These are phyloP conservation scores for Plasmodium ovale DNA, from an alignment of 169 alveolate genomes.

Conservation along the genomic window DNA sequence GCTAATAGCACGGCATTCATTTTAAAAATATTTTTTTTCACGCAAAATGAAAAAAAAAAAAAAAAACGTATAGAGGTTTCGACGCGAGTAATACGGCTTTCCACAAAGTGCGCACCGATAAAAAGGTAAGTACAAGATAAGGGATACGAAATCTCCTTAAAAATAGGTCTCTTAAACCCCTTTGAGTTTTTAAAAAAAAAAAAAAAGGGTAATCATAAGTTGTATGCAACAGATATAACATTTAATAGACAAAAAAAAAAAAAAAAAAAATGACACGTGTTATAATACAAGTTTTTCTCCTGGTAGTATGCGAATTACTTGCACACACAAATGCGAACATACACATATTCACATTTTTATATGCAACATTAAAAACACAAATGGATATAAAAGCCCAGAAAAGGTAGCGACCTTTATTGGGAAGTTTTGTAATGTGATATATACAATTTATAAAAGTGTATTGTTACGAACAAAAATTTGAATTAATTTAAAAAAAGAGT, in stretches of 20 bases:
- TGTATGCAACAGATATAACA: background rate
- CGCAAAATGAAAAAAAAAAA: too few relatives aligned
- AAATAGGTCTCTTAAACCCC: background rate
- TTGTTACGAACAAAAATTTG: background rate
- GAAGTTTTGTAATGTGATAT: background rate
- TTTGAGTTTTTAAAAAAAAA: background rate
- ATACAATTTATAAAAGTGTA: background rate
- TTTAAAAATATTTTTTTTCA: too few relatives aligned
- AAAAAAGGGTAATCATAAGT: background rate
- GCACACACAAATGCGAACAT: background rate
- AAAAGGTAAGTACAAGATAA: background rate
- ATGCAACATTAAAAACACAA: background rate
- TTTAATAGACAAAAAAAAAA: background rate
- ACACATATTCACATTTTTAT: background rate
- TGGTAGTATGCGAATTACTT: background rate
- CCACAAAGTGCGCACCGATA: too few relatives aligned
- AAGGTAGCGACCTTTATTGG: background rate
- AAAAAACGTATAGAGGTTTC: too few relatives aligned
- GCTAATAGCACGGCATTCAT: too few relatives aligned
- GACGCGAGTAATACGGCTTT: too few relatives aligned
- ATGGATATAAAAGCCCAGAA: conserved; percentile 3
- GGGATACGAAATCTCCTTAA: background rate
- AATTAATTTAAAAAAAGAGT: background rate
- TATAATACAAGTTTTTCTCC: conserved; percentile 1
- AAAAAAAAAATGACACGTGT: background rate